These are phyloP conservation scores for Penicillium tannophilum DNA, from an alignment of 495 filamentous ascomycete genomes.

Conservation along the genomic window DNA sequence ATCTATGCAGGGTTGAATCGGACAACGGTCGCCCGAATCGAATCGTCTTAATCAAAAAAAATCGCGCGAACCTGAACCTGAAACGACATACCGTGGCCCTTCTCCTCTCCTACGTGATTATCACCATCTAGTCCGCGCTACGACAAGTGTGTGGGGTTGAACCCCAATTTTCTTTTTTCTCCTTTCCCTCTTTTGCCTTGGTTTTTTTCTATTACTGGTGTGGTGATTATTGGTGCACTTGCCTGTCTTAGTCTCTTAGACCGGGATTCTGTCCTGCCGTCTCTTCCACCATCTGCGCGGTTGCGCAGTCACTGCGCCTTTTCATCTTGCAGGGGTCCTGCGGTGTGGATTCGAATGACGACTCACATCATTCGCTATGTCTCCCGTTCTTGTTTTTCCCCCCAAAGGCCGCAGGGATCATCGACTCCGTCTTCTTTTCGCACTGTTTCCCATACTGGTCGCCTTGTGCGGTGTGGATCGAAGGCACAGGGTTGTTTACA, in stretches of 20 bases:
- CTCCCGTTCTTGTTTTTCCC: background rate
- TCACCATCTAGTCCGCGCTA: background rate
- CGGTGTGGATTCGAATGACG: conserved; percentile 14
- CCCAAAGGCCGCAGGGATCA: background rate
- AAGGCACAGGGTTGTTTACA: background rate
- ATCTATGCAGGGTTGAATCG: conserved; percentile 11
- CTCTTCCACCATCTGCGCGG: conserved; percentile 4
- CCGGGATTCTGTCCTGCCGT: background rate
- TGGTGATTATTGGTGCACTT: background rate
- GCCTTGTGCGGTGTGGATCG: too few relatives aligned
- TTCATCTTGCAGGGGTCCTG: conserved; percentile 12
- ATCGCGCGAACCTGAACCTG: background rate
- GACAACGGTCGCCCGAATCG: background rate
- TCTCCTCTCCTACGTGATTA: conserved; percentile 1
- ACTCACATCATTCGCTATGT: conserved; percentile 4
- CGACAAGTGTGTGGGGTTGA: background rate
- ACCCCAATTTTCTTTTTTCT: background rate
- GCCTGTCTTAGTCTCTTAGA: background rate
- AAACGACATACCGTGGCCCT: conserved; percentile 1
- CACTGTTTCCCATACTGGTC: background rate
- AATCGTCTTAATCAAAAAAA: background rate
- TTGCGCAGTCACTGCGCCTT: conserved; percentile 19
- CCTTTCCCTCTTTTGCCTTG: background rate
- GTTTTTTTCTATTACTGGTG: background rate
- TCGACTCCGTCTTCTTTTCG: background rate